Percentiles rank a stretch among this genome's conserved stretches.
These are phyloP conservation scores for Helicocarpus griseus DNA, from an alignment of 2,329 filamentous ascomycete genomes.

Conservation along the genomic window DNA sequence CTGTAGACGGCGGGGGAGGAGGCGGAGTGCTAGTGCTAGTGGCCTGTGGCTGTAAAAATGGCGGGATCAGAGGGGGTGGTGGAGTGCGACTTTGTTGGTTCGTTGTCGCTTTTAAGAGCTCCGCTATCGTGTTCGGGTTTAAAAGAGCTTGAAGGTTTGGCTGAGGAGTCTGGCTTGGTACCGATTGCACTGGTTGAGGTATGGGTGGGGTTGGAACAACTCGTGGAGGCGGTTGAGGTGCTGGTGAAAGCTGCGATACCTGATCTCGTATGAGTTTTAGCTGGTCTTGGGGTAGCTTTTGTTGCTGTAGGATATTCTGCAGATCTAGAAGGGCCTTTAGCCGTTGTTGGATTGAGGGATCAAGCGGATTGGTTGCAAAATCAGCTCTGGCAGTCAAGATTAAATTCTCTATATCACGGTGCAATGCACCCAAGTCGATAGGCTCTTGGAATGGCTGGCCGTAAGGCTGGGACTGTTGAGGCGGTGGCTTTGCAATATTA, in stretches of 20 bases:
- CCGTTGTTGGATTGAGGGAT: slow-evolving; percentile 65
- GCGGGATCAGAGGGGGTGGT: slow-evolving; percentile 38
- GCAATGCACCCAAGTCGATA: slow-evolving; percentile 59
- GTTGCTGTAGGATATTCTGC: slow-evolving; percentile 67
- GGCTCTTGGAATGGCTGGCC: slow-evolving; percentile 25
- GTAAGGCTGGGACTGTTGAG: slow-evolving; percentile 24
- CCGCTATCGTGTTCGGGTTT: slow-evolving; percentile 35
- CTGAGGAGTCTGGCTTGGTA: slow-evolving; percentile 17
- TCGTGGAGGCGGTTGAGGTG: slow-evolving; percentile 25
- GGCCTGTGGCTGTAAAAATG: slow-evolving; percentile 46
- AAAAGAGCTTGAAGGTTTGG: slow-evolving; percentile 24
- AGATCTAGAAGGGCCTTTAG: slow-evolving; percentile 79
- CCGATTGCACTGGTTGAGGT: slow-evolving; percentile 17
- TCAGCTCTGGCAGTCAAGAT: slow-evolving; percentile 64
- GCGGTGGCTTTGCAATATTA: background rate
- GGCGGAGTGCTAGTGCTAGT: slow-evolving; percentile 42
- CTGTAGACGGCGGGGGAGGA: slow-evolving; percentile 29
- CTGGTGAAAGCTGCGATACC: slow-evolving; percentile 62
- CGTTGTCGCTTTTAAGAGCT: slow-evolving; percentile 35
- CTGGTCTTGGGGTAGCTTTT: slow-evolving; percentile 70
- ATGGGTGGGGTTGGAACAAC: slow-evolving; percentile 2
- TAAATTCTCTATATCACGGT: slow-evolving; percentile 71
- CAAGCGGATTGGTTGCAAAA: slow-evolving; percentile 65
- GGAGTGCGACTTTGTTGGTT: slow-evolving; percentile 30
- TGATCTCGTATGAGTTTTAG: slow-evolving; percentile 76